phyloP scores from a whole-genome alignment of 768 basidiomycete genomes.

The Lactarius indigo region DNA sequence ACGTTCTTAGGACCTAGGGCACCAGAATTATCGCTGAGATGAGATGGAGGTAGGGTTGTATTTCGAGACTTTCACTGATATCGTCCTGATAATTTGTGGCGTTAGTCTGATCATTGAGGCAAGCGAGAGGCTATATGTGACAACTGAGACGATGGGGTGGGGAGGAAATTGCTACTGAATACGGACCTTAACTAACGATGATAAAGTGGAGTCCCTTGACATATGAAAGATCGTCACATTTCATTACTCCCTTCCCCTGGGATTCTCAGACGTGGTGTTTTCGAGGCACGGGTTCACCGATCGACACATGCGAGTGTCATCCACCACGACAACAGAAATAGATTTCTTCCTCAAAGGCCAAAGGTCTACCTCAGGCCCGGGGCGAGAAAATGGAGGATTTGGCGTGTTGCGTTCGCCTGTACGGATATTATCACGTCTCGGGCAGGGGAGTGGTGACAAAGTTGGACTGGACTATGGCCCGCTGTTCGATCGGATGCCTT shows the following conservation, averaged over 20 bases:
- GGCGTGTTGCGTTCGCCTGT: constrained; percentile 41
- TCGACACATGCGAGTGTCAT: constrained; percentile 40
- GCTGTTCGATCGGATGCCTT: constrained; percentile 11
- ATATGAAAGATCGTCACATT: constrained; percentile 41
- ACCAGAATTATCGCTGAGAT: constrained; percentile 41
- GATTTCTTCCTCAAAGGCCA: constrained; percentile 33
- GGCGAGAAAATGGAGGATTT: constrained; percentile 34
- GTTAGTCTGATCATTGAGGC: constrained; percentile 48
- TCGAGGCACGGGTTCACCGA: constrained; percentile 50
- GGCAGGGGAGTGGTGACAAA: constrained; percentile 40
- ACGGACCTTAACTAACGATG: constrained; percentile 35
- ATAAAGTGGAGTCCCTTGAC: constrained; percentile 26
- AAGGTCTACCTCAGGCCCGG: constrained; percentile 34
- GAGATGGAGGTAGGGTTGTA: constrained; percentile 38
- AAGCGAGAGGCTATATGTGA: constrained; percentile 50
- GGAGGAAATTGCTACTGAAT: constrained; percentile 41
- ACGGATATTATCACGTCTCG: constrained; percentile 40
- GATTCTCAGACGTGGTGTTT: constrained; percentile 42
- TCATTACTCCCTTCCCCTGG: constrained; percentile 42
- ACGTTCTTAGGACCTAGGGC: constrained; percentile 33
- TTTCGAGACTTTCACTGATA: constrained; percentile 38
- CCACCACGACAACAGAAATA: constrained; percentile 16
- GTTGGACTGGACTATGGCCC: constrained; percentile 21
- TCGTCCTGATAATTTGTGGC: constrained; percentile 12
- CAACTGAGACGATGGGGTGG: constrained; percentile 38